Evolutionary conservation across 2,329 filamentous ascomycete genomes (phyloP).

Genomic region (Aspergillus pseudoviridinutans): DNA sequence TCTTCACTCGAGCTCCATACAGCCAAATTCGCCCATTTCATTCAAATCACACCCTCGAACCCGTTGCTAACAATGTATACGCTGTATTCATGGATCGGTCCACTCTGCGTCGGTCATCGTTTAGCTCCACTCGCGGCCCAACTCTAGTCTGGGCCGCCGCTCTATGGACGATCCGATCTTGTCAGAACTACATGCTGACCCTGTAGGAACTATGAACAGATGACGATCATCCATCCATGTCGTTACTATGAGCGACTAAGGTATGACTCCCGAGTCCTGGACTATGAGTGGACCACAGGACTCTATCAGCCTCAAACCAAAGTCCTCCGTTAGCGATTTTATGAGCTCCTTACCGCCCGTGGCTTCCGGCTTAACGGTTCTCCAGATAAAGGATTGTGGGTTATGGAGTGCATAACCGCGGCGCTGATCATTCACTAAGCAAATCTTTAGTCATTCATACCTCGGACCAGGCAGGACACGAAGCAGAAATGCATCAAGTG

Average conservation of each 20-base stretch:
- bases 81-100: background rate
- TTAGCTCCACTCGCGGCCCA: background rate
- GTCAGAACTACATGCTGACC: background rate
- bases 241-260: background rate
- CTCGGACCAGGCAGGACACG: background rate
- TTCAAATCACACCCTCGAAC: background rate
- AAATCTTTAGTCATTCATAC: background rate
- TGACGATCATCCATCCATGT: background rate
- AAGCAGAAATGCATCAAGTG: background rate
- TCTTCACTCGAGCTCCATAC: background rate
- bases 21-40: background rate
- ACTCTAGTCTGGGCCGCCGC: background rate
- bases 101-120: background rate
- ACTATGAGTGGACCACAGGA: background rate
- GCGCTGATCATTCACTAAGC: background rate
- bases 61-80: background rate
- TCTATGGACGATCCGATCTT: background rate
- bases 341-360: background rate
- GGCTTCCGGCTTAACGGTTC: background rate
- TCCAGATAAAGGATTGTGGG: no score
- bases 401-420: background rate
- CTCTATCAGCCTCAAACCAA: background rate
- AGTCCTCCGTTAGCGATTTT: background rate
- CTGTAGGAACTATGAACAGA: background rate
- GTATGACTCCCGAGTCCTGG: background rate